phyloP scores from a whole-genome alignment of 177 flowering plant species.

The Tripterygium wilfordii region DNA sequence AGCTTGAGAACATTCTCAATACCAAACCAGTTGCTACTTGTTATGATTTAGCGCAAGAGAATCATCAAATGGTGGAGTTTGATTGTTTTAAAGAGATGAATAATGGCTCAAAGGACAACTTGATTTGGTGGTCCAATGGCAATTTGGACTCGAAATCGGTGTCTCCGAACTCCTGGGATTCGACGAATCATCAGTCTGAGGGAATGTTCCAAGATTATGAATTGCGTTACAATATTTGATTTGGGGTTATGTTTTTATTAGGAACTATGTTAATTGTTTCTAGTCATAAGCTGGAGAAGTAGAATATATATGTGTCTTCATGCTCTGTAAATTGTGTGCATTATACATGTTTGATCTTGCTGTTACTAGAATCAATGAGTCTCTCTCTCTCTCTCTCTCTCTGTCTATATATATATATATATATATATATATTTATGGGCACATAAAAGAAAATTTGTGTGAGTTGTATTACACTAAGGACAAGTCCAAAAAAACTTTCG shows the following conservation, averaged over 20 bases:
- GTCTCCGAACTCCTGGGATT: conserved; percentile 53
- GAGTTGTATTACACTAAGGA: too few species aligned
- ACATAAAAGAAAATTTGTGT: too few species aligned
- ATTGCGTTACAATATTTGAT: conserved; percentile 32
- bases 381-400: too few species aligned
- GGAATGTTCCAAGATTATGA: conserved; percentile 54
- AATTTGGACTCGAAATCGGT: conserved; percentile 38
- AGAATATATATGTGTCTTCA: neutral
- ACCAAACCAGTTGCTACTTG: conserved; percentile 15
- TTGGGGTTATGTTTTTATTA: neutral
- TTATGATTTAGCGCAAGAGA: conserved; percentile 2
- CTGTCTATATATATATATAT: too few species aligned
- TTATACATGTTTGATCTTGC: too few species aligned
- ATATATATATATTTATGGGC: too few species aligned
- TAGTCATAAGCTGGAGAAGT: conserved; percentile 8
- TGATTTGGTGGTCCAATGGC: conserved; percentile 59
- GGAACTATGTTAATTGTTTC: neutral
- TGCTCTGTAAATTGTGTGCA: conserved; percentile 22
- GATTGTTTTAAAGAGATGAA: conserved; percentile 47
- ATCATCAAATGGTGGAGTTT: conserved; percentile 26
- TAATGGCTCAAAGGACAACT: conserved; percentile 36
- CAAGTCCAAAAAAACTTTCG: too few species aligned
- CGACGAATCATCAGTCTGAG: conserved; percentile 28
- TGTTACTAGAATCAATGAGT: too few species aligned
- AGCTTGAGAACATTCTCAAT: conserved; percentile 36